A percentile compares a stretch with the other conserved stretches of the same genome.
These are phyloP conservation scores for Quercus tomentella DNA, from an alignment of 331 rosid species.

Conservation along the genomic window DNA sequence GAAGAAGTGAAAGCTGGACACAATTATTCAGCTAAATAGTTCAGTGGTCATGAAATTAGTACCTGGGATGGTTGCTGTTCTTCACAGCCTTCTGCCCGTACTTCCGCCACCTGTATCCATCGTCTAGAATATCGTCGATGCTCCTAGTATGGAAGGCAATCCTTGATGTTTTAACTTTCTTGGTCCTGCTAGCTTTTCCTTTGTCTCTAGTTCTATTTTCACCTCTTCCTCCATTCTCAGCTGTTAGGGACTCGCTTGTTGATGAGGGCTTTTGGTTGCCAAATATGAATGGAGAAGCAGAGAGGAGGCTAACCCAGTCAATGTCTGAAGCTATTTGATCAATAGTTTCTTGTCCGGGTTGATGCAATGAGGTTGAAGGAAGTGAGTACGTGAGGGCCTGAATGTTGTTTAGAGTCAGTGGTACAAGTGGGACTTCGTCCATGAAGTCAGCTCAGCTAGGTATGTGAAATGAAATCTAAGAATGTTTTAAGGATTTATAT, in stretches of 20 bases:
- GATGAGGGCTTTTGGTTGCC: neutral
- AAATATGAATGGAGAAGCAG: conserved; percentile 12
- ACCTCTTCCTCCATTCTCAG: conserved; percentile 6
- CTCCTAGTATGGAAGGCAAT: conserved; percentile 89
- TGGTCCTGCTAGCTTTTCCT: conserved; percentile 35
- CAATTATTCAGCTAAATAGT: no score
- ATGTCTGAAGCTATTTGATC: conserved; percentile 23
- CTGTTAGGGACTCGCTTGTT: conserved; percentile 19
- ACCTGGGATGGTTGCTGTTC: conserved; percentile 83
- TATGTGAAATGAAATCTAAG: conserved; percentile 8
- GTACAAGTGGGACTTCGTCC: conserved; percentile 26
- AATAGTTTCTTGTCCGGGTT: neutral
- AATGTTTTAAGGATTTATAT: neutral
- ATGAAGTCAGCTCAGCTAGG: neutral
- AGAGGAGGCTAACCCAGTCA: conserved; percentile 60
- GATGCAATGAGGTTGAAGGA: neutral
- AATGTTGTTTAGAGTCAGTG: neutral
- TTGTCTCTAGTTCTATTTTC: conserved; percentile 25
- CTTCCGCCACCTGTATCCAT: conserved; percentile 95
- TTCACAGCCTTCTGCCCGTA: conserved; percentile 97
- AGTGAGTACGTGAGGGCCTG: conserved; percentile 4
- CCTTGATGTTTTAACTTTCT: conserved; percentile 54
- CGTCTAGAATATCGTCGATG: conserved; percentile 86
- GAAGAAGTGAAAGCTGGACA: neutral
- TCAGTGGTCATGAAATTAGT: no score